Evolutionary conservation across 441 rosid genomes (phyloP).

Genomic region (Aquilaria agallochum): DNA sequence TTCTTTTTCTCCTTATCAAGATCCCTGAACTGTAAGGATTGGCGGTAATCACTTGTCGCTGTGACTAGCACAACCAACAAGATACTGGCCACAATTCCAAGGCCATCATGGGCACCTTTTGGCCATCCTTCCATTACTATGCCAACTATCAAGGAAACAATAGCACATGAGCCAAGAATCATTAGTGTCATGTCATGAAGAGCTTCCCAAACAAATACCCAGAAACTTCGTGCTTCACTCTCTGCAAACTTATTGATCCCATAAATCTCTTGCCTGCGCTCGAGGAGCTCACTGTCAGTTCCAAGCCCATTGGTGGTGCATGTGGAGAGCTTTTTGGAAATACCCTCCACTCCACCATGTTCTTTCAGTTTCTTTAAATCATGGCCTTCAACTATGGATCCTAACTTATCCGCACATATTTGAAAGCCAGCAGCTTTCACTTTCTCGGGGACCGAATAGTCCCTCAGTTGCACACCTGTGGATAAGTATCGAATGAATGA

Average conservation of each 20-base stretch:
- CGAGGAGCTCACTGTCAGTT: constrained; percentile 26
- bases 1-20: constrained; percentile 73
- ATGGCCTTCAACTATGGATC: constrained; percentile 77
- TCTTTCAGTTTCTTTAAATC: constrained; percentile 65
- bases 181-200: constrained; percentile 71
- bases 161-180: constrained; percentile 66
- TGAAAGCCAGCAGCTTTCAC: constrained; percentile 79
- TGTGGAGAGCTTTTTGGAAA: constrained; percentile 62
- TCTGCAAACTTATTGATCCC: constrained; percentile 85
- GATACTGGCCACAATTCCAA: constrained; percentile 66
- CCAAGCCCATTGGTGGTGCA: constrained; percentile 51
- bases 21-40: constrained; percentile 61
- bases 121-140: constrained; percentile 78
- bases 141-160: constrained; percentile 56
- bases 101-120: constrained; percentile 68
- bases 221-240: constrained; percentile 48
- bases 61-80: constrained; percentile 65
- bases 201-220: constrained; percentile 77
- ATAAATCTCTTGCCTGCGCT: constrained; percentile 51
- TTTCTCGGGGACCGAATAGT: constrained; percentile 65
- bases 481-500: not conserved
- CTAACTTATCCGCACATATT: constrained; percentile 78
- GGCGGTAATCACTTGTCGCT: constrained; percentile 66
- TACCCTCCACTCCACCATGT: constrained; percentile 75
- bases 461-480: constrained; percentile 65